phyloP scores from a whole-genome alignment of 192 early-diverging fungal genomes.

The Coemansia sp. region DNA sequence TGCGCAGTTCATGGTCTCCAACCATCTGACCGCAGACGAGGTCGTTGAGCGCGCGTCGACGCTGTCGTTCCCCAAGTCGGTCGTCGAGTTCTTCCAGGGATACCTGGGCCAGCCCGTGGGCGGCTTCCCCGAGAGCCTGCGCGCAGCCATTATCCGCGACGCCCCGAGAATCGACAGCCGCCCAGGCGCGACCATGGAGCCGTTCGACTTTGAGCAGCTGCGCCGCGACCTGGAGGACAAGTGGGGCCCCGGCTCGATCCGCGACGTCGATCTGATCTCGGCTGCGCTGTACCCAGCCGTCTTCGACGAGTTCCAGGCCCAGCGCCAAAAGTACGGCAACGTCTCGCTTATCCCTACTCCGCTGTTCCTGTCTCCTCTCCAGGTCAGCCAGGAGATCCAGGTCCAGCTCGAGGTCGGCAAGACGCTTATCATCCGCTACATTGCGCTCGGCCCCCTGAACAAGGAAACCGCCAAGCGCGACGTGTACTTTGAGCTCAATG shows the following conservation, averaged over 20 bases:
- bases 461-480: constrained; percentile 72
- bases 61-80: constrained; percentile 90
- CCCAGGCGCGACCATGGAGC: constrained; percentile 75
- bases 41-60: constrained; percentile 71
- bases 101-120: constrained; percentile 91
- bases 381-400: constrained; percentile 85
- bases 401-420: constrained; percentile 85
- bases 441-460: constrained; percentile 81
- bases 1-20: constrained; percentile 97
- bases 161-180: constrained; percentile 75
- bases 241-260: constrained; percentile 71
- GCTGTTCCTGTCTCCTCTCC: constrained; percentile 83
- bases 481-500: constrained; percentile 95
- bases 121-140: constrained; percentile 90
- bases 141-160: constrained; percentile 75
- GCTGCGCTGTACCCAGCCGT: constrained; percentile 94
- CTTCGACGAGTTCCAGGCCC: constrained; percentile 77
- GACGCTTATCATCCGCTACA: constrained; percentile 83
- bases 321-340: constrained; percentile 77
- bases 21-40: constrained; percentile 71
- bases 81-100: constrained; percentile 97
- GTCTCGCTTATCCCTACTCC: constrained; percentile 86
- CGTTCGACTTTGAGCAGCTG: constrained; percentile 74
- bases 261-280: constrained; percentile 82
- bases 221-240: constrained; percentile 75